phyloP scores from a whole-genome alignment of 2,329 filamentous ascomycete species.

The Sporothrix globosa region DNA sequence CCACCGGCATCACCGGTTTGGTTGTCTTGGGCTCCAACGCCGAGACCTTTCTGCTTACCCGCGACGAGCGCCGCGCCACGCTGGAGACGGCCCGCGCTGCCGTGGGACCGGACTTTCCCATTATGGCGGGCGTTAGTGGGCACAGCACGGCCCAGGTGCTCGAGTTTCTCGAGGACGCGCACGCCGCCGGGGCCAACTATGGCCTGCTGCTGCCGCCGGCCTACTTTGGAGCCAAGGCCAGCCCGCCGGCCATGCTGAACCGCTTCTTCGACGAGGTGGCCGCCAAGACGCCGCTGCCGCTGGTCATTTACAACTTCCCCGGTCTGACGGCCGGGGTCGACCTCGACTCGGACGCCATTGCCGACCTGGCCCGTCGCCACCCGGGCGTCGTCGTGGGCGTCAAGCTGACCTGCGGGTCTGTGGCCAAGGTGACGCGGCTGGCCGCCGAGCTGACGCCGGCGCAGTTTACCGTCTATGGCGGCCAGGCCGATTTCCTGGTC shows the following conservation, averaged over 20 bases:
- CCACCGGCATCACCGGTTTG: slow-evolving; percentile 41
- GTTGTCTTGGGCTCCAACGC: slow-evolving; percentile 45
- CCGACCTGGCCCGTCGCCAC: slow-evolving; percentile 50
- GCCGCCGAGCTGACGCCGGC: slow-evolving; percentile 53
- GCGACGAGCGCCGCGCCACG: slow-evolving; percentile 48
- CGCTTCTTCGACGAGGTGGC: slow-evolving; percentile 64
- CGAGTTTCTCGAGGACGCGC: slow-evolving; percentile 62
- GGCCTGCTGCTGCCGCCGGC: slow-evolving; percentile 63
- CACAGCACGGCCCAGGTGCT: slow-evolving; percentile 67
- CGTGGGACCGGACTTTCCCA: slow-evolving; percentile 57
- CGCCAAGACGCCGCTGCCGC: slow-evolving; percentile 54
- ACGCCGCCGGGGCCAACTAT: slow-evolving; percentile 63
- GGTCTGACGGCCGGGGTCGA: slow-evolving; percentile 70
- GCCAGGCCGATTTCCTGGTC: slow-evolving; percentile 72
- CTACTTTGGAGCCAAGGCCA: slow-evolving; percentile 65
- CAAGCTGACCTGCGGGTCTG: slow-evolving; percentile 67
- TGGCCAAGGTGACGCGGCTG: slow-evolving; percentile 70
- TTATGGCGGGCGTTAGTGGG: slow-evolving; percentile 66
- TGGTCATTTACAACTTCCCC: slow-evolving; percentile 71
- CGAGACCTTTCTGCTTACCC: slow-evolving; percentile 44
- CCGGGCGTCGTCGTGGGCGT: slow-evolving; percentile 37
- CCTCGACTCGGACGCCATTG: slow-evolving; percentile 65
- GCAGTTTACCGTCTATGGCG: slow-evolving; percentile 69
- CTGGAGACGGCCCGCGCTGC: slow-evolving; percentile 58
- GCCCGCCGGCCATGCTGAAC: slow-evolving; percentile 59